phyloP scores from a whole-genome alignment of 139 green algal genomes.

The Chlorella sp. region DNA sequence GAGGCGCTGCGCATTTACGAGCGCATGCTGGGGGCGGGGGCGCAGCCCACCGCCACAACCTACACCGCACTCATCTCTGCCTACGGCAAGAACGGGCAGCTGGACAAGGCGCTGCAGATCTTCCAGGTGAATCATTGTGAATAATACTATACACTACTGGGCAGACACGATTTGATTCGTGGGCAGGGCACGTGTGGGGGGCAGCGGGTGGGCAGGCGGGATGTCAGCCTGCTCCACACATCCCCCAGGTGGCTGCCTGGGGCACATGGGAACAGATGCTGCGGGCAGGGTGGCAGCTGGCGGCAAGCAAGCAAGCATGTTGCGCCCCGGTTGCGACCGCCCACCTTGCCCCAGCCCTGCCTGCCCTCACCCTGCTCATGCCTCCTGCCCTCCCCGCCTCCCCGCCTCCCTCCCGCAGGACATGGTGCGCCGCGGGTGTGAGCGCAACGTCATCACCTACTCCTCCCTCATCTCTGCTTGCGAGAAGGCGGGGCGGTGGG shows the following conservation, averaged over 20 bases:
- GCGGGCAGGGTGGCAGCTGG: not conserved
- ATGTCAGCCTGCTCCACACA: too few species aligned
- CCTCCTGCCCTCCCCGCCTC: not conserved
- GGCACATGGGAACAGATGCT: too few species aligned
- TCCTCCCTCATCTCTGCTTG: constrained; percentile 62
- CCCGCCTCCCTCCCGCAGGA: constrained; percentile 41
- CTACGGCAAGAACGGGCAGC: constrained; percentile 78
- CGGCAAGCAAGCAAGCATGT: not conserved
- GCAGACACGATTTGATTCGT: too few species aligned
- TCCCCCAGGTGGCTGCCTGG: too few species aligned
- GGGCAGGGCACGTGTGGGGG: too few species aligned
- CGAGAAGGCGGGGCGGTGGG: constrained; percentile 77
- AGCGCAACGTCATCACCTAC: constrained; percentile 82
- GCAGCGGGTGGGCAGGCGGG: not conserved
- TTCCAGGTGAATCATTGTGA: constrained; percentile 68
- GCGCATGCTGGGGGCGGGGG: constrained; percentile 78
- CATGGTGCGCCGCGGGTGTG: constrained; percentile 54
- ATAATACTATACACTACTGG: too few species aligned
- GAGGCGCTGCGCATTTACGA: constrained; percentile 82
- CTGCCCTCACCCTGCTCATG: not conserved
- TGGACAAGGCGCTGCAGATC: constrained; percentile 72
- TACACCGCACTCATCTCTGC: constrained; percentile 89
- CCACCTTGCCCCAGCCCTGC: not conserved
- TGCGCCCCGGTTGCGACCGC: too few species aligned
- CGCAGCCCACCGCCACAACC: constrained; percentile 81